phyloP scores from a whole-genome alignment of 768 basidiomycete species.

The Amanita jacksonii region DNA sequence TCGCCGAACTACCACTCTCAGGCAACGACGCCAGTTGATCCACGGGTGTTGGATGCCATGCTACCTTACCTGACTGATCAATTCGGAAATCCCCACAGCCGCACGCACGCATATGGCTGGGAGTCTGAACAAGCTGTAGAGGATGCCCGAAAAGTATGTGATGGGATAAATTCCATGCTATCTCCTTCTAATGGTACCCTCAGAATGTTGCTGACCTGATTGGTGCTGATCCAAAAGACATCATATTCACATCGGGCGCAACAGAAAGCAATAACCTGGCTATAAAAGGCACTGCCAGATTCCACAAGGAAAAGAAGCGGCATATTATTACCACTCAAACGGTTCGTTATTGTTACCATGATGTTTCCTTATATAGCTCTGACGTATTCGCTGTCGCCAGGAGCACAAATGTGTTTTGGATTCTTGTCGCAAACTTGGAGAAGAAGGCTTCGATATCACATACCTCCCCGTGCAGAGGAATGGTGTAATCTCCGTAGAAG shows the following conservation, averaged over 20 bases:
- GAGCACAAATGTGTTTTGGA: slow-evolving; percentile 99
- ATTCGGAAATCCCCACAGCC: slow-evolving; percentile 95
- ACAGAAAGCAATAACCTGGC: slow-evolving; percentile 98
- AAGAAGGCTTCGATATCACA: slow-evolving; percentile 96
- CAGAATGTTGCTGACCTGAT: slow-evolving; percentile 88
- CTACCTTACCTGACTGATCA: slow-evolving; percentile 91
- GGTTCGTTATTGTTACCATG: slow-evolving; percentile 35
- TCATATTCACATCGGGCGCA: slow-evolving; percentile 95
- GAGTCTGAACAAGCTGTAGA: slow-evolving; percentile 95
- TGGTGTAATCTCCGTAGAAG: slow-evolving; percentile 71
- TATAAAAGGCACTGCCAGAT: slow-evolving; percentile 93
- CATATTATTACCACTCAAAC: slow-evolving; percentile 96
- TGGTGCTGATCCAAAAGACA: slow-evolving; percentile 91
- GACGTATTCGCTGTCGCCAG: slow-evolving; percentile 26
- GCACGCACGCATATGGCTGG: slow-evolving; percentile 99
- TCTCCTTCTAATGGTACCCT: slow-evolving; percentile 1
- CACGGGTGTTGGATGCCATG: slow-evolving; percentile 95
- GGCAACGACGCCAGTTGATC: slow-evolving; percentile 98
- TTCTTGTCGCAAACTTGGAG: slow-evolving; percentile 89
- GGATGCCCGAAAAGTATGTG: slow-evolving; percentile 68
- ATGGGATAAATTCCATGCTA: background rate
- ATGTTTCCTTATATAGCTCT: background rate
- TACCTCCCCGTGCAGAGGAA: slow-evolving; percentile 91
- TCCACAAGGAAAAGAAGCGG: slow-evolving; percentile 86
- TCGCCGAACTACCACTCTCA: slow-evolving; percentile 21